Evolutionary conservation across 2,329 filamentous ascomycete species (phyloP), one percentile per base, ranked within the genome.

Genomic region (Eutypa lata): DNA sequence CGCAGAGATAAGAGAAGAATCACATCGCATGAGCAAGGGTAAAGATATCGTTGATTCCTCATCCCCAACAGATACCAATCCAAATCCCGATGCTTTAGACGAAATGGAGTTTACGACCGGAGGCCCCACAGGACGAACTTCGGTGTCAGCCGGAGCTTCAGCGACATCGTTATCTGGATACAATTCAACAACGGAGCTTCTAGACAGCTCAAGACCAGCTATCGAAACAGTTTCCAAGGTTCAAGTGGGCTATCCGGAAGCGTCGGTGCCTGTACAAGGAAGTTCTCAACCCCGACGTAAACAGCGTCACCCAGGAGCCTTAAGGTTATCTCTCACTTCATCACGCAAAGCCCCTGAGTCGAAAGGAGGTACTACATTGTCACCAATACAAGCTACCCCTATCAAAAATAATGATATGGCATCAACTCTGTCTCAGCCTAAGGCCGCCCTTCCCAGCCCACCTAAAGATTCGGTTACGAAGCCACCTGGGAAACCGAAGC

Each of bases 271-370:
- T 16, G 21, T 18, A 18, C 42, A 44, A 22, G 13, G 19, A 22
- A 16, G 19, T 7, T 6, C n/a, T 18, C n/a, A 14, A 4, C 6
- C 35, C 13, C 35, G 16, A 18, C 35, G 35, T 18, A 38, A 14
- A 18, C 35, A 38, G 3, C 11, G 10, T 24, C 42, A 16, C 16
- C 42, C 42, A 18, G 55, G 63, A 55, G 58, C 59, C 19, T 44
- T 65, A 43, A 63, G 51, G 28, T 59, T 61, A 51, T 60, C 61
- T 2, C 46, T 64, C 22, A 52, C 57, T 21, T 63, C 61, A 8
- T 50, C 61, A 2, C 55, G 57, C 16, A 57, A 60, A 13, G 56
- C 64, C 2, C 57, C 53, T 8, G 60, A 55, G 28, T 49, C 56
- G 3, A 54, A 54, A 46, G 1, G 38, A 24, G 2, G 52, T 52